Conservation (phyloP, 768 basidiomycete genomes). For the Tulasnella sp. region DNA sequence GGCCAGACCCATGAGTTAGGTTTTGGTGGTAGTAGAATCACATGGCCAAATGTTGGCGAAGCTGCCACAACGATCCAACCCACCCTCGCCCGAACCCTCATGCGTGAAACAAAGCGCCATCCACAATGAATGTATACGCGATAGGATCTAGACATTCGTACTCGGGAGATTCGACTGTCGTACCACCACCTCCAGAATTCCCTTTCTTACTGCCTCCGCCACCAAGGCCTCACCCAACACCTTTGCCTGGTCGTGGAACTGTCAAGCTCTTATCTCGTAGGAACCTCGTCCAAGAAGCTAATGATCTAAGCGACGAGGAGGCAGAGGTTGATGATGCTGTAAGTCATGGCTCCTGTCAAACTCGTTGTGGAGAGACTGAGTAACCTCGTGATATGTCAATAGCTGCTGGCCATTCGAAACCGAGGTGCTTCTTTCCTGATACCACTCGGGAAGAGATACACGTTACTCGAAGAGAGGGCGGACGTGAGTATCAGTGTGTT, state of each 20-base stretch:
- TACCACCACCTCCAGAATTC: conserved; percentile 32
- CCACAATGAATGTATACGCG: background rate
- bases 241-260: conserved; percentile 16
- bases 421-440: conserved; percentile 34
- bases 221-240: conserved; percentile 34
- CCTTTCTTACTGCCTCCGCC: conserved; percentile 35
- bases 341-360: background rate
- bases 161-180: conserved; percentile 23
- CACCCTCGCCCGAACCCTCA: background rate
- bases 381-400: background rate
- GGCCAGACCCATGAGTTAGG: too few relatives aligned
- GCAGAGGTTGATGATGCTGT: conserved; percentile 36
- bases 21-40: background rate
- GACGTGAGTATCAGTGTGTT: conserved; percentile 24
- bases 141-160: conserved; percentile 2
- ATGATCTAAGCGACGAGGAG: conserved; percentile 36
- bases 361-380: background rate
- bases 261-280: conserved; percentile 32
- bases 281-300: conserved; percentile 32
- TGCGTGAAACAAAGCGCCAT: background rate
- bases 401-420: conserved; percentile 33
- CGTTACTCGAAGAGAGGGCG: conserved; percentile 35
- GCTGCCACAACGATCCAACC: background rate
- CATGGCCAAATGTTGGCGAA: background rate
- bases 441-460: conserved; percentile 32